These are phyloP conservation scores for Euphorbia celastroides DNA, from an alignment of 441 rosid species.

Conservation along the genomic window DNA sequence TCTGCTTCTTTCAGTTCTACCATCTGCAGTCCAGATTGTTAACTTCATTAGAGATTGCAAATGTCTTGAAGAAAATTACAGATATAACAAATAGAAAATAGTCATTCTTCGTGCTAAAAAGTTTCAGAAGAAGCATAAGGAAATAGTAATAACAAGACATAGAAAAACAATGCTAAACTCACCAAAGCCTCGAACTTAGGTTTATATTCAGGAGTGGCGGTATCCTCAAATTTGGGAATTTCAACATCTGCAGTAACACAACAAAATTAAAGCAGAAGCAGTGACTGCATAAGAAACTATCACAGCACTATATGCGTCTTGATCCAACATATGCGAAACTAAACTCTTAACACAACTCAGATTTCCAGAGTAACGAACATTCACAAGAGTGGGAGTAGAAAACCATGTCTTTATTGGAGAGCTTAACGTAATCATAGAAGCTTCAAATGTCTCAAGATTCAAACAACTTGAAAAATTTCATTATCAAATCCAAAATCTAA, in stretches of 20 bases:
- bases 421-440: background rate
- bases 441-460: background rate
- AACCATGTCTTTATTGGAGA: background rate
- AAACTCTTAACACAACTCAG: background rate
- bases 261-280: constrained; percentile 1
- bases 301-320: too few relatives aligned
- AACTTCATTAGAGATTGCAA: too few relatives aligned
- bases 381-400: background rate
- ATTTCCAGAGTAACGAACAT: background rate
- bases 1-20: constrained; percentile 92
- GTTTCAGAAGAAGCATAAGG: too few relatives aligned
- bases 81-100: too few relatives aligned
- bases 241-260: constrained; percentile 46
- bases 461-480: background rate
- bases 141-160: too few relatives aligned
- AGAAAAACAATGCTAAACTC: constrained; percentile 22
- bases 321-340: too few relatives aligned
- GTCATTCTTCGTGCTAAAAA: too few relatives aligned
- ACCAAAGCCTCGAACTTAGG: constrained; percentile 89
- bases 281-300: background rate
- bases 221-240: constrained; percentile 81
- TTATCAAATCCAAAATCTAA: background rate
- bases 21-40: constrained; percentile 32
- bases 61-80: too few relatives aligned
- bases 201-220: constrained; percentile 82